These are phyloP conservation scores for Quercus berberidifolia DNA, from an alignment of 306 rosid genomes.

Conservation along the genomic window DNA sequence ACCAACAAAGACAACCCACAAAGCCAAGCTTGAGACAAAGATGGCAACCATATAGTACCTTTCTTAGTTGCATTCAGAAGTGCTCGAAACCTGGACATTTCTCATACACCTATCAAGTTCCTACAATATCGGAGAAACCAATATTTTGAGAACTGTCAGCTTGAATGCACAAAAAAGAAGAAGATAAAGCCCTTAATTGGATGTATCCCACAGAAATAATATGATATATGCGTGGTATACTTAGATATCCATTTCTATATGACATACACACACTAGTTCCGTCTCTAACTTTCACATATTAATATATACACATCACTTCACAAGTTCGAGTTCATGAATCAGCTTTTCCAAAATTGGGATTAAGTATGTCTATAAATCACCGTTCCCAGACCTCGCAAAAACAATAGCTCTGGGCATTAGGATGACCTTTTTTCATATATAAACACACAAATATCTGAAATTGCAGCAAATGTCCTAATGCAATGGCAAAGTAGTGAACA, in stretches of 20 bases:
- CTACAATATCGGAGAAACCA: background rate
- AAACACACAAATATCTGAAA: background rate
- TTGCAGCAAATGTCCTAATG: background rate
- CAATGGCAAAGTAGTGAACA: background rate
- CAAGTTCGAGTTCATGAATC: no score
- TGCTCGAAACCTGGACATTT: conserved; percentile 74
- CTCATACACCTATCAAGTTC: conserved; percentile 11
- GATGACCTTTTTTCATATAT: background rate
- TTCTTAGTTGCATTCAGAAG: conserved; percentile 70
- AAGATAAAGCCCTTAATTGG: background rate
- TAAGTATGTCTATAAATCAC: no score
- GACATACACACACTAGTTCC: background rate
- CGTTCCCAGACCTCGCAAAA: no score
- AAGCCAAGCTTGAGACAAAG: background rate
- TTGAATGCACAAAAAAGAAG: background rate
- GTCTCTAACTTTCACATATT: background rate
- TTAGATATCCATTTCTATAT: background rate
- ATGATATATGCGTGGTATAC: background rate
- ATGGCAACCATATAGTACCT: conserved; percentile 34
- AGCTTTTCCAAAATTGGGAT: no score
- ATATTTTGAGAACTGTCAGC: background rate
- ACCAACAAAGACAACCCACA: background rate
- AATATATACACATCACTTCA: background rate
- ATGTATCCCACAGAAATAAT: background rate
- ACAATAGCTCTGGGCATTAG: rapidly evolving